Evolutionary conservation across 805 yeast genomes (phyloP).

Genomic region (Ogataea nakhonphanomensis): DNA sequence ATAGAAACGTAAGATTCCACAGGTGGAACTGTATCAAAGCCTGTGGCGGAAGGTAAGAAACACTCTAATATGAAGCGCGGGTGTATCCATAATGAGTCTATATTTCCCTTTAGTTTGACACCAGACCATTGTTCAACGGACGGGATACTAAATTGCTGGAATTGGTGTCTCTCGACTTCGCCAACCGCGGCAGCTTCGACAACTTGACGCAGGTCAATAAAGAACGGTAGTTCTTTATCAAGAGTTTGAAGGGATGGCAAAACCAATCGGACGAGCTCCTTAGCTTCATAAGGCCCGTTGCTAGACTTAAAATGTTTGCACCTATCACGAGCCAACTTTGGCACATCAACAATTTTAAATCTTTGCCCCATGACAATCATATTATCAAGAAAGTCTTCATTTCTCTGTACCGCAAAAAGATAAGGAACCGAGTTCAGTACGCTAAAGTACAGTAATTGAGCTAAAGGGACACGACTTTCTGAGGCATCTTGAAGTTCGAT

Average conservation of each 20-base stretch:
- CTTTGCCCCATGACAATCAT: slow-evolving; percentile 42
- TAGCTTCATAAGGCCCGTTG: slow-evolving; percentile 48
- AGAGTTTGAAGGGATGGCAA: slow-evolving; percentile 49
- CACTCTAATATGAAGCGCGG: slow-evolving; percentile 63
- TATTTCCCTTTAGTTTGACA: slow-evolving; percentile 39
- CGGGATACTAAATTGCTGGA: slow-evolving; percentile 30
- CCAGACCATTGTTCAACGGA: slow-evolving; percentile 34
- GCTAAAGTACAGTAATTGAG: slow-evolving; percentile 65
- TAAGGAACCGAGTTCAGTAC: slow-evolving; percentile 65
- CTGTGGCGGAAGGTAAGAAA: slow-evolving; percentile 48
- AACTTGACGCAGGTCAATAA: slow-evolving; percentile 34
- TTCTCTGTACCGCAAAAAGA: slow-evolving; percentile 23
- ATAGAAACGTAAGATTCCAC: slow-evolving; percentile 50
- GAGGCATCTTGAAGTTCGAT: slow-evolving; percentile 48
- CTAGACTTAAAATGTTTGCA: slow-evolving; percentile 35
- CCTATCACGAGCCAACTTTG: neutral
- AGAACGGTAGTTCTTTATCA: slow-evolving; percentile 40
- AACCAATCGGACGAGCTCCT: slow-evolving; percentile 45
- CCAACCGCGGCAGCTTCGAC: slow-evolving; percentile 15
- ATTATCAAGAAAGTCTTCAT: slow-evolving; percentile 36
- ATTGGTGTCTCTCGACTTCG: slow-evolving; percentile 23
- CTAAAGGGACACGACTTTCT: slow-evolving; percentile 50
- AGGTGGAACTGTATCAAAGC: slow-evolving; percentile 65
- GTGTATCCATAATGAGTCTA: slow-evolving; percentile 65
- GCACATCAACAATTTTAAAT: slow-evolving; percentile 16